Base-by-base conservation (phyloP, 2,329 filamentous ascomycete genomes). In the Penicillium concentricum region DNA sequence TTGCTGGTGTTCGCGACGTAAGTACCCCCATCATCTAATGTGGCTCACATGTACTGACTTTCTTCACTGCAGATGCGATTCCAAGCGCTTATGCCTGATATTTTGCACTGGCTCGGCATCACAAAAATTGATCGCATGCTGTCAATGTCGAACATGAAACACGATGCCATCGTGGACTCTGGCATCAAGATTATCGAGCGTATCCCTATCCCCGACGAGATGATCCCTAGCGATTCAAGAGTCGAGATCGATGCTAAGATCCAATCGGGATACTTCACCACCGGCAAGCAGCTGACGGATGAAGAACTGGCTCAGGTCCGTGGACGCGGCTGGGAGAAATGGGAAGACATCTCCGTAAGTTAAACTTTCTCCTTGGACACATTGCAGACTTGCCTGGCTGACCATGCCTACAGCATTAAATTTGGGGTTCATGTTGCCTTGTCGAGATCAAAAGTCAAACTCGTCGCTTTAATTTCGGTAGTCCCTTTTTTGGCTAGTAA, bases 201-300 rank as follows among this genome's bases (percentile, higher is more conserved):
- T 59, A 87, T 97, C 46, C 92, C 95, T 59, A 91, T 97, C 62
- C 94, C 93, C 4, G 91, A 96, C 63, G 89, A 94, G 32, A 87
- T 94, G 84, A 97, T 97, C 67, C 94, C 94, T 13, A 90, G 88
- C 61, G 94, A 97, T 76, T 96, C 92, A 51, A 83, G 93, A 64
- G 94, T 97, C n/a, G 94, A 99, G 76, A 99, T 97, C 70, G 94
- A 97, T 75, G 94, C 94, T 57, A 97, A 97, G 81, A 97, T 97
- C 72, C 94, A 93, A 67, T 92, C 93, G 59, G 94, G 86, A 22
- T 87, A 87, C 70, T 87, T 97, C 73, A 97, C 93, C 7, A 91
- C 88, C 13, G 93, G 92, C 49, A 92, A 94, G 76, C 84, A 91
- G 67, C 91, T 95, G 85, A 94, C 90, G 2, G 86, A 88, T 71